Percentiles rank a stretch among this genome's conserved stretches.
phyloP scores from a whole-genome alignment of 768 basidiomycete species.

The Tephrocybe rancida region DNA sequence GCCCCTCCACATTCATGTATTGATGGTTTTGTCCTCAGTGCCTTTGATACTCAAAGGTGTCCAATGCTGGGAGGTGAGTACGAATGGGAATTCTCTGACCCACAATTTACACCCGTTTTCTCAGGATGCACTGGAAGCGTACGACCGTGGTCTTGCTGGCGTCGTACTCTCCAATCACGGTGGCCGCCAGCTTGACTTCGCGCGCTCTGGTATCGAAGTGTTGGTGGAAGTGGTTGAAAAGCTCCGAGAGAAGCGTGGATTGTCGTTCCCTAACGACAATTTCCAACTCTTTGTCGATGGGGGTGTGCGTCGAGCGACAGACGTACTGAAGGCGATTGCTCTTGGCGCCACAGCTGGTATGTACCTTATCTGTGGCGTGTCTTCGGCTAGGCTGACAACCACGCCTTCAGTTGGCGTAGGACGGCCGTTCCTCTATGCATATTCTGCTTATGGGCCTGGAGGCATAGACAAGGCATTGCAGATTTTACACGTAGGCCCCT shows the following conservation, averaged over 20 bases:
- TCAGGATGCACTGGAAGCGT: constrained; percentile 83
- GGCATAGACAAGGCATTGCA: constrained; percentile 85
- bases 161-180: constrained; percentile 90
- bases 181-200: constrained; percentile 76
- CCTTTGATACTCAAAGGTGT: constrained; percentile 91
- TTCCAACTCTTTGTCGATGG: constrained; percentile 93
- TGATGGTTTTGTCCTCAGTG: no score
- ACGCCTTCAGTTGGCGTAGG: constrained; percentile 72
- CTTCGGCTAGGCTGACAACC: constrained; percentile 10
- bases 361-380: constrained; percentile 40
- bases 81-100: background rate
- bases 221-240: constrained; percentile 82
- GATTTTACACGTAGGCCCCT: constrained; percentile 63
- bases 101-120: background rate
- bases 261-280: constrained; percentile 73
- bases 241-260: constrained; percentile 64
- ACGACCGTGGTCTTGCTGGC: constrained; percentile 61
- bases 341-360: constrained; percentile 86
- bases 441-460: constrained; percentile 85
- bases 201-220: constrained; percentile 89
- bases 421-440: constrained; percentile 86
- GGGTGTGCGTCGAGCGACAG: constrained; percentile 90
- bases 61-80: constrained; percentile 73
- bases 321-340: constrained; percentile 87
- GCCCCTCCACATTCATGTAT: constrained; percentile 17